Base-by-base conservation (phyloP, 208 protist genomes). In the Trypanosoma brucei region DNA sequence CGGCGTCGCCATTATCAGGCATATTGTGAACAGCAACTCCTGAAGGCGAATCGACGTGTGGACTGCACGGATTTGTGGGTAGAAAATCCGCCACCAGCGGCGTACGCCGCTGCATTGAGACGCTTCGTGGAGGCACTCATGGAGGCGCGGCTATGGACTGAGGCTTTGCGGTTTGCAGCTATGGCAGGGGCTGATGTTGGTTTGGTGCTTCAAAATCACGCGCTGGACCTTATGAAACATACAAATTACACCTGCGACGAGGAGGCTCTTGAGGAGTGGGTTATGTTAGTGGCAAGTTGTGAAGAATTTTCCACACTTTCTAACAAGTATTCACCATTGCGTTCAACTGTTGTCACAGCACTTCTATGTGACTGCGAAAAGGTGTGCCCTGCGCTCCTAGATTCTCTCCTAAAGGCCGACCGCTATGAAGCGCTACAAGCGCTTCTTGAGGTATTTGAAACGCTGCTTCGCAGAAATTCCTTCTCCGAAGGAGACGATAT, bases 61-160 rank as follows among this genome's bases (percentile, higher is more conserved):
- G 84, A 93, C 70, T 90, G 80, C 72, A 79, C 80, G 0, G 82
- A 89, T 55, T 66, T 91, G 44, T 94, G 88, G 88, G 56, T 86
- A 22, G 79, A 86, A 33, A 78, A 79, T 3, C 76, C 77, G 5
- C 75, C 78, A 2, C 46, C 34, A 9, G 68, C 59, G 2, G 74
- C 74, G 60, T 78, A 79, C 64, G 57, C 39, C 44, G 65, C 65
- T 30, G 79, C 70, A 34, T 78, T 87, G 33, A 59, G 72, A 53
- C 62, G 74, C 39, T 83, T 94, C 33, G 59, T 81, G 11, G 58
- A 59, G n/a, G 84, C 77, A 22, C 78, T 94, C 51, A 81, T 88
- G 84, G 63, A 81, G 59, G 62, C 72, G n/a, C 73, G 76, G 5
- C 72, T 91, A 49, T 94, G 88, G 88, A 50, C 62, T 35, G 82